A percentile compares a stretch with the other conserved stretches of the same genome.
Evolutionary conservation across 2,329 filamentous ascomycete genomes (phyloP).

Genomic region (Rhinocladiella similis): DNA sequence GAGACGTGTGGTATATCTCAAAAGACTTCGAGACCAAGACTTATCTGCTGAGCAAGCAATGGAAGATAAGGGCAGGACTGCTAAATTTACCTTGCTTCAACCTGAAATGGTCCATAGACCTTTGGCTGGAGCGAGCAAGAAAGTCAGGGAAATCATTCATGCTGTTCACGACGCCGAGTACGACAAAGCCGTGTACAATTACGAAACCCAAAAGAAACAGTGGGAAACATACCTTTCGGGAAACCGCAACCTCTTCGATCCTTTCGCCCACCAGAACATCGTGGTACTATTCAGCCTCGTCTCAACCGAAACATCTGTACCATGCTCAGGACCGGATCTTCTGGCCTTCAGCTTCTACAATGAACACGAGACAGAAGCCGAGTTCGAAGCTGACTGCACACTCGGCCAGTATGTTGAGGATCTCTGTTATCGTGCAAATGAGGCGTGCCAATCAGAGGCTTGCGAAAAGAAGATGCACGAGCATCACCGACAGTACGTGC

Average conservation of each 20-base stretch:
- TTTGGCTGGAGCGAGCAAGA: slow-evolving; percentile 74
- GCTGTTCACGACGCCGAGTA: slow-evolving; percentile 97
- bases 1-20: slow-evolving; percentile 76
- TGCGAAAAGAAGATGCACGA: slow-evolving; percentile 88
- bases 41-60: slow-evolving; percentile 43
- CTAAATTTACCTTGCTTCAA: slow-evolving; percentile 85
- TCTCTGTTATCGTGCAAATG: slow-evolving; percentile 72
- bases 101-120: slow-evolving; percentile 93
- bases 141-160: slow-evolving; percentile 89
- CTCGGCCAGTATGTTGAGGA: slow-evolving; percentile 95
- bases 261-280: slow-evolving; percentile 94
- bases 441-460: slow-evolving; percentile 77
- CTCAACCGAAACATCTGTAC: slow-evolving; percentile 89
- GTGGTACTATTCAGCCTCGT: slow-evolving; percentile 92
- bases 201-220: slow-evolving; percentile 88
- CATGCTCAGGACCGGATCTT: slow-evolving; percentile 87
- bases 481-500: slow-evolving; percentile 95
- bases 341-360: slow-evolving; percentile 91
- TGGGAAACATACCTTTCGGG: slow-evolving; percentile 95
- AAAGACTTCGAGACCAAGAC: slow-evolving; percentile 74
- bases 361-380: slow-evolving; percentile 71
- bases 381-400: slow-evolving; percentile 80
- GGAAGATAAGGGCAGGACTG: slow-evolving; percentile 63
- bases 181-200: slow-evolving; percentile 90
- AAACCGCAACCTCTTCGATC: slow-evolving; percentile 87